Evolutionary conservation across 2,329 filamentous ascomycete genomes (phyloP).

Genomic region (Aspergillus awamori): DNA sequence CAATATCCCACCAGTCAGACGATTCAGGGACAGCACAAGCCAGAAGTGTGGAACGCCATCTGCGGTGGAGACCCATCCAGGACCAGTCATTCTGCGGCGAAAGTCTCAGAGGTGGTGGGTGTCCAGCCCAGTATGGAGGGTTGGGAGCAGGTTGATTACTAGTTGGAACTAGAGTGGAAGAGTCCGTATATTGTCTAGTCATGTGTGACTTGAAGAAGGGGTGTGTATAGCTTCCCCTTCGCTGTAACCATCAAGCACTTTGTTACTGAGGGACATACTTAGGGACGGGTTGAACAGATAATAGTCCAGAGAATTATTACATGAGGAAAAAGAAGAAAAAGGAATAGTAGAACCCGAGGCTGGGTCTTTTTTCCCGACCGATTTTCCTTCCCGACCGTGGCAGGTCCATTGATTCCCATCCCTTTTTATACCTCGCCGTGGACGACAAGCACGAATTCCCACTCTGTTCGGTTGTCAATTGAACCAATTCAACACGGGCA

Average conservation of each 20-base stretch:
- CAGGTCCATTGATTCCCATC: not conserved
- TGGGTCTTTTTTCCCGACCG: constrained; percentile 5
- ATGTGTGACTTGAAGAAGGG: no score
- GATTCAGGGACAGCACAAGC: not conserved
- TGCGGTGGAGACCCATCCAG: not conserved
- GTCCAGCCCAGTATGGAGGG: not conserved
- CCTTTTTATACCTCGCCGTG: not conserved
- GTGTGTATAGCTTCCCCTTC: constrained; percentile 1
- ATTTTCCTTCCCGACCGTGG: constrained; percentile 9
- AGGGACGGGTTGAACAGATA: no score
- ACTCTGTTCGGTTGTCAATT: not conserved
- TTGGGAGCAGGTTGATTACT: not conserved
- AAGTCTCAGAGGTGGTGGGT: not conserved
- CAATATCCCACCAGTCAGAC: constrained; percentile 1
- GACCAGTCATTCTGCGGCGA: not conserved
- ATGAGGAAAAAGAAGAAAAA: constrained; percentile 6
- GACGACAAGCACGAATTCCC: not conserved
- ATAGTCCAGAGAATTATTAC: not conserved
- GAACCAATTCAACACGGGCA: not conserved
- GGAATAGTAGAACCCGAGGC: constrained; percentile 2
- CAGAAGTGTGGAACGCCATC: not conserved
- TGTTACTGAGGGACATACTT: no score
- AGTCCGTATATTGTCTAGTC: not conserved
- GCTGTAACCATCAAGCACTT: not conserved
- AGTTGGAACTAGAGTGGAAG: not conserved